These are phyloP conservation scores for Metarhizium brunneum DNA, from an alignment of 2,329 filamentous ascomycete genomes.

Conservation along the genomic window DNA sequence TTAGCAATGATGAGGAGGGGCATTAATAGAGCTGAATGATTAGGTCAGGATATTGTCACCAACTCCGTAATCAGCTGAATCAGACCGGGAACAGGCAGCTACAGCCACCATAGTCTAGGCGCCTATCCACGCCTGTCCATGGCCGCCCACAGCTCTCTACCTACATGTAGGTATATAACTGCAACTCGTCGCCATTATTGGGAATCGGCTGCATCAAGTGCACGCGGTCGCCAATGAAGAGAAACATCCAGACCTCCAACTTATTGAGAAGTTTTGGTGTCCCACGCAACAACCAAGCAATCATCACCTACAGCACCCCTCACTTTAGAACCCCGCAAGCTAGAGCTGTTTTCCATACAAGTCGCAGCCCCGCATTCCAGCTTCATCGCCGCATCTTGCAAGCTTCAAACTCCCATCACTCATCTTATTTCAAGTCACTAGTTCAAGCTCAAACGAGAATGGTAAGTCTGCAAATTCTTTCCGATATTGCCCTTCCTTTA, in stretches of 20 bases:
- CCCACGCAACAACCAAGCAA: background rate
- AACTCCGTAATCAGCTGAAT: background rate
- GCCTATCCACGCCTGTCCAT: background rate
- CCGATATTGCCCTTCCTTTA: too few species aligned
- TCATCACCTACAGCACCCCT: background rate
- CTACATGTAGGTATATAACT: background rate
- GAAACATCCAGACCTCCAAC: background rate
- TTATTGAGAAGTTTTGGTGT: background rate
- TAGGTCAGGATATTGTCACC: background rate
- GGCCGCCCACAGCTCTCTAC: background rate
- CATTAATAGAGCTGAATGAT: background rate
- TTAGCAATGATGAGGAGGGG: constrained; percentile 16
- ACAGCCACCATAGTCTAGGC: background rate
- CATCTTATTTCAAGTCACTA: background rate
- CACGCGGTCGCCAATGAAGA: background rate
- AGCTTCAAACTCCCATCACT: background rate
- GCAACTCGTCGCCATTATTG: background rate
- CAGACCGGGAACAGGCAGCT: background rate
- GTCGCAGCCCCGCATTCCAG: background rate
- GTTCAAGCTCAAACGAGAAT: constrained; percentile 1
- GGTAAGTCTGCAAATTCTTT: background rate
- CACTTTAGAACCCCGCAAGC: background rate
- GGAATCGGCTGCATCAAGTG: background rate
- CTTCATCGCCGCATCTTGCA: background rate
- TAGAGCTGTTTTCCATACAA: background rate